A percentile compares a stretch with the other conserved stretches of the same genome.
These are phyloP conservation scores for Phytopythium helicoides DNA, from an alignment of 352 stramenopile species.

Conservation along the genomic window DNA sequence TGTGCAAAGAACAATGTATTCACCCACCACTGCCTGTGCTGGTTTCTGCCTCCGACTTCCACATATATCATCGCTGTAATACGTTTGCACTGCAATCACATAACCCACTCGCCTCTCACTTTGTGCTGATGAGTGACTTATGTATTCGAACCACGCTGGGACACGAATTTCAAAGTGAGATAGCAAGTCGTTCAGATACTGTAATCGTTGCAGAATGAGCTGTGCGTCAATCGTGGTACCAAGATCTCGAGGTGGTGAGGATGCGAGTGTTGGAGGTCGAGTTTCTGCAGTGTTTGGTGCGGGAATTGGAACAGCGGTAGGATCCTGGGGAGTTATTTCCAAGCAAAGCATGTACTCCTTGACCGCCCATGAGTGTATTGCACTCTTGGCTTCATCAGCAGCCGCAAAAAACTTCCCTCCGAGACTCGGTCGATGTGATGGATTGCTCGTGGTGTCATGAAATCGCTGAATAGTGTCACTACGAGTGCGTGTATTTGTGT, in stretches of 20 bases:
- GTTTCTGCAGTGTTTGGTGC: neutral
- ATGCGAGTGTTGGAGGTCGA: neutral
- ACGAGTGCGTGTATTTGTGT: neutral
- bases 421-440: neutral
- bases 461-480: neutral
- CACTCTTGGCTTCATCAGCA: slow-evolving; percentile 22
- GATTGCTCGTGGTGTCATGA: neutral
- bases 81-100: slow-evolving; percentile 23
- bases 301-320: slow-evolving; percentile 12
- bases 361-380: slow-evolving; percentile 19
- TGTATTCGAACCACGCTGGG: slow-evolving; percentile 57
- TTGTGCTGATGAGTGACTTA: slow-evolving; percentile 29
- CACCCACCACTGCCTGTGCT: slow-evolving; percentile 5
- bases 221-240: neutral
- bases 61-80: slow-evolving; percentile 11
- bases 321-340: slow-evolving; percentile 25
- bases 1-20: slow-evolving; percentile 38
- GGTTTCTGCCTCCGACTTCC: neutral
- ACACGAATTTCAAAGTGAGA: slow-evolving; percentile 31
- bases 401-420: slow-evolving; percentile 1
- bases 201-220: slow-evolving; percentile 11
- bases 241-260: neutral
- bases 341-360: slow-evolving; percentile 68
- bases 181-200: slow-evolving; percentile 25
- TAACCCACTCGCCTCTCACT: slow-evolving; percentile 50